Percentiles rank a stretch among this genome's conserved stretches.
Conservation (phyloP, 176 grass and related monocot species). For the maize (Zea mays) region Zm-B73-REFERENCE-NAM-5.0 NC_050104.1:157711501-157712000, state of each 20-base stretch:
- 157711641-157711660: neutral
- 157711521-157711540: no score
- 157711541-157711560: no score
- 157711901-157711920: conserved; percentile 30
- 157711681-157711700: neutral
- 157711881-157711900: conserved; percentile 35
- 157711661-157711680: neutral
- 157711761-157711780: conserved; percentile 1
- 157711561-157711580: no score
- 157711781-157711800: conserved; percentile 12
- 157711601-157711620: no score
- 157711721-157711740: neutral
- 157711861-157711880: conserved; percentile 22
- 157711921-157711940: conserved; percentile 25
- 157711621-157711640: no score
- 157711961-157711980: conserved; percentile 9
- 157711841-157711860: neutral
- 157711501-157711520: no score
- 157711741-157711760: neutral
- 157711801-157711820: neutral
- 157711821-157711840: neutral
- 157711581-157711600: no score
- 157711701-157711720: neutral
- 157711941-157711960: neutral
- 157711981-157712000: neutral